Evolutionary conservation across 768 basidiomycete species (phyloP).

Genomic region (Russula foetens): DNA sequence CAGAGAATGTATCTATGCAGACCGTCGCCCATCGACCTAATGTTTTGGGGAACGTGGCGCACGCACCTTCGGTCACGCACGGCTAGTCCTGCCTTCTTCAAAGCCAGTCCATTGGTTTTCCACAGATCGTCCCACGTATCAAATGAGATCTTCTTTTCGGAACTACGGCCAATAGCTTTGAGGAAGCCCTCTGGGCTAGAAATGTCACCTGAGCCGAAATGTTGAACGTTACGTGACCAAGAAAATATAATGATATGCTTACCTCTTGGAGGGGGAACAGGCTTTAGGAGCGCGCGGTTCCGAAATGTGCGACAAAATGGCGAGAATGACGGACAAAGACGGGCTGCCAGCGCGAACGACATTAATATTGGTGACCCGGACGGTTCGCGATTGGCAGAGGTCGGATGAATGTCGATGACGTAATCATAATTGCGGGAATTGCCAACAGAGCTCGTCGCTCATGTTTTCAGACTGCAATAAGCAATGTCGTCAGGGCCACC

Average conservation of each 20-base stretch:
- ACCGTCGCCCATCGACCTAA: not conserved
- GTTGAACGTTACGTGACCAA: not conserved
- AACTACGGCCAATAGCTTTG: conserved; percentile 61
- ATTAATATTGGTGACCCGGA: not conserved
- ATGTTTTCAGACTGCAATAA: not conserved
- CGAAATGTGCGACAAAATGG: conserved; percentile 9
- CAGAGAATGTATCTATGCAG: conserved; percentile 65
- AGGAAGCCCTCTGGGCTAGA: conserved; percentile 56
- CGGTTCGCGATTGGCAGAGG: too few species aligned
- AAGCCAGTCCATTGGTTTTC: conserved; percentile 44
- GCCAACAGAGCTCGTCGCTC: not conserved
- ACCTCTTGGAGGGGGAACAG: conserved; percentile 4
- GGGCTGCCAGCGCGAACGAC: conserved; percentile 2
- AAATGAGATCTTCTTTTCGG: conserved; percentile 53
- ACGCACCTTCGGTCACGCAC: conserved; percentile 66
- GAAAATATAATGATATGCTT: not conserved
- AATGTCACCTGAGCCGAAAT: conserved; percentile 36
- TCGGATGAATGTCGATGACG: not conserved
- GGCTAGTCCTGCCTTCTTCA: conserved; percentile 58
- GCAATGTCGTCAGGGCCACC: conserved; percentile 19
- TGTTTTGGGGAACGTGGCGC: conserved; percentile 21
- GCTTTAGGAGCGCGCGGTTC: not conserved
- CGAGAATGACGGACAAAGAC: not conserved
- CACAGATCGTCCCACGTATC: conserved; percentile 72
- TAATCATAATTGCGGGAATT: not conserved